Conservation (phyloP, 352 stramenopile species). For the Phytophthora litchii region DNA sequence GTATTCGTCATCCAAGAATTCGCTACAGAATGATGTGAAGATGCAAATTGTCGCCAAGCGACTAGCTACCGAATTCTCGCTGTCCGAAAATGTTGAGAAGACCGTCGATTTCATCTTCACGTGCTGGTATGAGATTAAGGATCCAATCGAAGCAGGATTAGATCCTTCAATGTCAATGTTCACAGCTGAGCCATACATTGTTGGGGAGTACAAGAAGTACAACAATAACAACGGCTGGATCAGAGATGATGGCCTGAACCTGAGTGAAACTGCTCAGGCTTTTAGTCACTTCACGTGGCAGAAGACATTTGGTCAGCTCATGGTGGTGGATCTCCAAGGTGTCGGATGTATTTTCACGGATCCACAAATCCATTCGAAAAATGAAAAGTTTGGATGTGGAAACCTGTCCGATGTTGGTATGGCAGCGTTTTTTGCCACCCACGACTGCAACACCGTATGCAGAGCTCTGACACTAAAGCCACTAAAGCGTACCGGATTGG, state of each 20-base stretch:
- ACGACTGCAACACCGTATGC: slow-evolving; percentile 44
- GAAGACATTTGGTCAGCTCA: slow-evolving; percentile 36
- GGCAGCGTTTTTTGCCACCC: slow-evolving; percentile 41
- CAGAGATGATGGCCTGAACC: slow-evolving; percentile 5
- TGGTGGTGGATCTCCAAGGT: slow-evolving; percentile 51
- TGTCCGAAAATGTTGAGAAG: slow-evolving; percentile 23
- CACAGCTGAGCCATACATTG: slow-evolving; percentile 47
- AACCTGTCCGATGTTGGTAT: slow-evolving; percentile 40
- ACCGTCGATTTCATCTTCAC: slow-evolving; percentile 53
- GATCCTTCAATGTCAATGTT: slow-evolving; percentile 30
- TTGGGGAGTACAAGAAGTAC: slow-evolving; percentile 51
- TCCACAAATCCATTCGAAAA: slow-evolving; percentile 48
- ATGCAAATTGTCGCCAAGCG: slow-evolving; percentile 45
- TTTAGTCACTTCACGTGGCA: slow-evolving; percentile 57
- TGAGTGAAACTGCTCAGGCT: slow-evolving; percentile 37
- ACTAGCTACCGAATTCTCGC: slow-evolving; percentile 42
- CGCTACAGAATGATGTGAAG: slow-evolving; percentile 37
- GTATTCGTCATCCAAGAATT: neutral
- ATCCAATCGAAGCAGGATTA: slow-evolving; percentile 12
- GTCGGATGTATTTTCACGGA: slow-evolving; percentile 52
- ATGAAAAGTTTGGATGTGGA: slow-evolving; percentile 27
- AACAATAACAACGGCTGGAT: slow-evolving; percentile 53
- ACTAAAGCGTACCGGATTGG: slow-evolving; percentile 6
- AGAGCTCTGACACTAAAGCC: slow-evolving; percentile 23
- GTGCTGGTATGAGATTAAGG: slow-evolving; percentile 49